A percentile compares a stretch with the other conserved stretches of the same genome.
These are phyloP conservation scores for Ottelia alismoides DNA, from an alignment of 106 monocot species.

Conservation along the genomic window DNA sequence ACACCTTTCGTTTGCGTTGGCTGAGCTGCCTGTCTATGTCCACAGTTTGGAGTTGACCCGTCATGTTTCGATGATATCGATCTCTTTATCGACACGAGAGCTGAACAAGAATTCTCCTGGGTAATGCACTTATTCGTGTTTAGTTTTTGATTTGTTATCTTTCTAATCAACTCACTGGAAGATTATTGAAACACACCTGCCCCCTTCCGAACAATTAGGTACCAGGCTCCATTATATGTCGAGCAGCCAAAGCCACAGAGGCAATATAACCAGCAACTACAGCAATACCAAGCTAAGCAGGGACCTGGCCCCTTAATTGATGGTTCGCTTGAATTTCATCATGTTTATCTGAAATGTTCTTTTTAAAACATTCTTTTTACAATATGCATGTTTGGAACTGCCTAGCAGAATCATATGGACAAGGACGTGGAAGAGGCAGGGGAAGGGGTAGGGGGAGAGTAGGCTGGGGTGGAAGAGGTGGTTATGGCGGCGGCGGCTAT, in stretches of 20 bases:
- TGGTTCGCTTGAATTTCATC: constrained; percentile 10
- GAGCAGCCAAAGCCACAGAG: constrained; percentile 38
- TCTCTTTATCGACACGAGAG: constrained; percentile 54
- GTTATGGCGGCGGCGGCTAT: constrained; percentile 1
- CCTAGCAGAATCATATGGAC: constrained; percentile 55
- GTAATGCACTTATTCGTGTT: constrained; percentile 25
- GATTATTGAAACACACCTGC: background rate
- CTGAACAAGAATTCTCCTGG: constrained; percentile 69
- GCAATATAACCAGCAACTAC: constrained; percentile 22
- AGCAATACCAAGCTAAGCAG: constrained; percentile 35
- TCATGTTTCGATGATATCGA: constrained; percentile 97
- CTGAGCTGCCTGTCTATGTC: constrained; percentile 1
- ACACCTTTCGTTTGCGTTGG: background rate
- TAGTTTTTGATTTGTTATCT: background rate
- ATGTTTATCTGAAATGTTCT: no score
- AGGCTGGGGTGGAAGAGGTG: constrained; percentile 50
- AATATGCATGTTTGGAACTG: background rate
- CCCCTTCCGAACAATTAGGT: constrained; percentile 31
- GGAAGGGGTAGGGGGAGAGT: constrained; percentile 68
- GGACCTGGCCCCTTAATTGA: constrained; percentile 24
- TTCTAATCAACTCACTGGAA: background rate
- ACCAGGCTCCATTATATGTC: constrained; percentile 54
- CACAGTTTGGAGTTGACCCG: constrained; percentile 88
- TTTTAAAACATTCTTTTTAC: no score
- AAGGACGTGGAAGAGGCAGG: constrained; percentile 54